Base-by-base conservation (phyloP, 495 filamentous ascomycete genomes). In the Tuber magnatum region DNA sequence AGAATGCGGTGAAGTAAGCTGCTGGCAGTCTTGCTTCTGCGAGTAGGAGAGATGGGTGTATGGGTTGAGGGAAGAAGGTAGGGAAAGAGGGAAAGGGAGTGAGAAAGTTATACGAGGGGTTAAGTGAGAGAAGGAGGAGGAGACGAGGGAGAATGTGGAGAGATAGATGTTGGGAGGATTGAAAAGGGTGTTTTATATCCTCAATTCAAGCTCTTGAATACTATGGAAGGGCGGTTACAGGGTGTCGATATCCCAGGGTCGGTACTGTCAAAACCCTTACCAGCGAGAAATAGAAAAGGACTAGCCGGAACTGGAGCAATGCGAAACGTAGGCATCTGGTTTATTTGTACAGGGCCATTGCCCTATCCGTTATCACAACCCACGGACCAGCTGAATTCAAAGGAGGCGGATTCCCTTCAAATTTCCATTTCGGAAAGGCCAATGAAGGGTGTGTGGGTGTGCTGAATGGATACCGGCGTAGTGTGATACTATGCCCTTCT, bases 1-100 rank as follows among this genome's bases (percentile, higher is more conserved):
- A 69, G 41, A 71, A 73, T 69, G 35, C 68, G 44, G 65, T 51
- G 77, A 61, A 51, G 40, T 38, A 73, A 73, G 68, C 39, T 65
- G 73, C 46, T 73, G 71, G 70, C 14, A 68, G 14, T 22, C 38
- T 40, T 43, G 16, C n/a, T 40, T 40, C 38, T 40, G 69, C 24
- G 69, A 9, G n/a, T 1, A 41, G n/a, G 39, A 40, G 28, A 28
- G 38, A 40, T 9, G 16, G 9, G 22, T 16, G 69, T 40, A 43
- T 43, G 35, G 32, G 10, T 42, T 40, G 3, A 14, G 69, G 35
- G 69, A 71, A 44, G 6, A 9, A 78, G 35, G 16, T 24, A 72
- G 68, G 68, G 41, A 43, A 39, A 40, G 1, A n/a, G 61, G 69
- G 35, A 40, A 22, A 61, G 61, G 51, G 46, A 32, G 32, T 43